Evolutionary conservation across 495 filamentous ascomycete species (phyloP).

Genomic region (Daldinia bambusicola): DNA sequence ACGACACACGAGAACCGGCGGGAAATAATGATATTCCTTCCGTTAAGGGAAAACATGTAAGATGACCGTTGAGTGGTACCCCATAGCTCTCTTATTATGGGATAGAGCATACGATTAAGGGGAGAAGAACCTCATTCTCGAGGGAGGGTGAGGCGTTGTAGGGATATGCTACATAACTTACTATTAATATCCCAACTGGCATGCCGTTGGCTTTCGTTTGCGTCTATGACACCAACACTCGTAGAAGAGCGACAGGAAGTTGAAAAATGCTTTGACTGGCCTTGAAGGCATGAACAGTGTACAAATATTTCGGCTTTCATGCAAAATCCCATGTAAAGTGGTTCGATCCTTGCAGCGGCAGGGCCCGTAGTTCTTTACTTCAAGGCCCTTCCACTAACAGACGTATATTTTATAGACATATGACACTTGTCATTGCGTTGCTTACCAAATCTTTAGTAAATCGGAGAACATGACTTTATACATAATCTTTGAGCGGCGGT

Average conservation of each 20-base stretch:
- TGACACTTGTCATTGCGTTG: background rate
- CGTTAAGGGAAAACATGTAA: background rate
- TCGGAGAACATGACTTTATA: background rate
- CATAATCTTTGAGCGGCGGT: background rate
- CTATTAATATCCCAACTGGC: background rate
- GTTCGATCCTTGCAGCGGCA: background rate
- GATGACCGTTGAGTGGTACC: background rate
- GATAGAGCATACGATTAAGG: background rate
- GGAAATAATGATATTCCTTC: background rate
- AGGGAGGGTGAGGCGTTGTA: background rate
- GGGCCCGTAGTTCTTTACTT: background rate
- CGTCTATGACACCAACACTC: background rate
- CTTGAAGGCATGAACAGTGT: background rate
- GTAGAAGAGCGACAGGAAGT: background rate
- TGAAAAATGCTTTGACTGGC: background rate
- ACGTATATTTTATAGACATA: background rate
- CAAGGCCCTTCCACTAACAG: background rate
- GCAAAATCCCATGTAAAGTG: background rate
- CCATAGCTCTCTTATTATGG: background rate
- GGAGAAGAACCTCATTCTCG: background rate
- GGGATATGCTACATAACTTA: background rate
- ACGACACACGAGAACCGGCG: conserved; percentile 22
- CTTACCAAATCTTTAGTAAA: background rate
- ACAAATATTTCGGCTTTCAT: background rate
- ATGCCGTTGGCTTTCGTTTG: background rate